Evolutionary conservation across 306 rosid genomes (phyloP).

Genomic region (Argentina anserina): DNA sequence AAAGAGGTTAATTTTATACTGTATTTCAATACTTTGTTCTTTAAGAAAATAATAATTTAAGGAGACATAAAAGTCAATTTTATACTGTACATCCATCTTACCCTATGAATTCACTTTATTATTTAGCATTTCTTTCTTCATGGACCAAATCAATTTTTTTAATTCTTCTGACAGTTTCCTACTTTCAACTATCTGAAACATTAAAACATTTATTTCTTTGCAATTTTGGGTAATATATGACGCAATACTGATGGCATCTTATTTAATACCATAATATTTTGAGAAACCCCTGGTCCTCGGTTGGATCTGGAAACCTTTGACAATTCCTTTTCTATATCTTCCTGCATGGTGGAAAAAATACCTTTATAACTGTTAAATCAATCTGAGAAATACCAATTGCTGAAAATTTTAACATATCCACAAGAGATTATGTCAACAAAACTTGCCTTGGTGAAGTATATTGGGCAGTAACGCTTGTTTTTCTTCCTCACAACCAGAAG

Average conservation of each 20-base stretch:
- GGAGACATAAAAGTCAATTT: neutral
- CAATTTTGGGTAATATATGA: constrained; percentile 2
- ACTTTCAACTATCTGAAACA: neutral
- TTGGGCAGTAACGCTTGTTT: constrained; percentile 90
- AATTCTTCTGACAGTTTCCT: neutral
- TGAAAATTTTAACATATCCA: neutral
- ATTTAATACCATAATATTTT: constrained; percentile 62
- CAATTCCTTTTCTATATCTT: constrained; percentile 84
- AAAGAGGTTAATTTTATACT: neutral
- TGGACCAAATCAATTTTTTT: neutral
- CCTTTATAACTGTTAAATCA: constrained; percentile 9
- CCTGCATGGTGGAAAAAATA: constrained; percentile 48
- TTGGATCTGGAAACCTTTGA: constrained; percentile 62
- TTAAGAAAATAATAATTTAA: no score
- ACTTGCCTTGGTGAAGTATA: constrained; percentile 85
- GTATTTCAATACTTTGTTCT: no score
- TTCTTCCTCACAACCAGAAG: constrained; percentile 85
- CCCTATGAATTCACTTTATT: neutral
- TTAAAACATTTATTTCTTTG: neutral
- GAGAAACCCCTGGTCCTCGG: constrained; percentile 65
- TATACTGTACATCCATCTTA: neutral
- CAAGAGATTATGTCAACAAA: constrained; percentile 18
- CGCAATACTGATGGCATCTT: neutral
- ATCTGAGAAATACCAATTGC: neutral
- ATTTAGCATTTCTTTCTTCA: neutral